Evolutionary conservation across 1,284 basidiomycete genomes (phyloP).

Genomic region (Tremellales sp.): DNA sequence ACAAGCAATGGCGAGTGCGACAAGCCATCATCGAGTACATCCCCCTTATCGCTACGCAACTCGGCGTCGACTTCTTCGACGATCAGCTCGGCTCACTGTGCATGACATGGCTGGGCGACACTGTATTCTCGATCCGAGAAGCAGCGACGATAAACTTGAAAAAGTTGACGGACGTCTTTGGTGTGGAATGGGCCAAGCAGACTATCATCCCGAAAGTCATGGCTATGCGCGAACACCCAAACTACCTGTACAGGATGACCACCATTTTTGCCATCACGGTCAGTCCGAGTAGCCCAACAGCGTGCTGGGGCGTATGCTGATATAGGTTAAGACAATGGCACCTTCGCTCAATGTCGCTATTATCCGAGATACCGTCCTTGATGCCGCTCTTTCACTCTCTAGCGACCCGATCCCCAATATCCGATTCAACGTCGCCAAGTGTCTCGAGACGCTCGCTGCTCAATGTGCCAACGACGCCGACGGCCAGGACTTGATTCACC

Average conservation of each 20-base stretch:
- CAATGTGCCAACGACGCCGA: slow-evolving; percentile 65
- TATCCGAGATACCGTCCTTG: slow-evolving; percentile 79
- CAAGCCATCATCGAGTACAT: slow-evolving; percentile 99
- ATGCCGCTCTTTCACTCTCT: slow-evolving; percentile 77
- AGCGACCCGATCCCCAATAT: slow-evolving; percentile 97
- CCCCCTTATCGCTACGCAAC: slow-evolving; percentile 91
- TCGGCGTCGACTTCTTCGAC: slow-evolving; percentile 96
- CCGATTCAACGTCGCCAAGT: slow-evolving; percentile 97
- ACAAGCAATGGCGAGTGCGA: slow-evolving; percentile 99
- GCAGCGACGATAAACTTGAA: slow-evolving; percentile 95
- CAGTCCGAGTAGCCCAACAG: slow-evolving; percentile 40
- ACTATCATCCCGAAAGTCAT: slow-evolving; percentile 97
- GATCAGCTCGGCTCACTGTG: slow-evolving; percentile 94
- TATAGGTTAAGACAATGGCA: slow-evolving; percentile 72
- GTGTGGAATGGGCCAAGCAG: slow-evolving; percentile 92
- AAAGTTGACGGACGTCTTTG: slow-evolving; percentile 97
- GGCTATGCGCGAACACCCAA: slow-evolving; percentile 94
- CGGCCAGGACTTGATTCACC: slow-evolving; percentile 68
- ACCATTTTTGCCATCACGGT: slow-evolving; percentile 98
- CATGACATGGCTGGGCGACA: slow-evolving; percentile 99
- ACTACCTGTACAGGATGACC: slow-evolving; percentile 98
- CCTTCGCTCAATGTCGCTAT: slow-evolving; percentile 86
- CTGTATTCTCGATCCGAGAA: slow-evolving; percentile 96
- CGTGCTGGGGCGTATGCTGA: background rate
- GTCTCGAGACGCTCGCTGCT: slow-evolving; percentile 76